These are phyloP conservation scores for Rhodotorula sp. DNA, from an alignment of 1,284 basidiomycete genomes.

Conservation along the genomic window DNA sequence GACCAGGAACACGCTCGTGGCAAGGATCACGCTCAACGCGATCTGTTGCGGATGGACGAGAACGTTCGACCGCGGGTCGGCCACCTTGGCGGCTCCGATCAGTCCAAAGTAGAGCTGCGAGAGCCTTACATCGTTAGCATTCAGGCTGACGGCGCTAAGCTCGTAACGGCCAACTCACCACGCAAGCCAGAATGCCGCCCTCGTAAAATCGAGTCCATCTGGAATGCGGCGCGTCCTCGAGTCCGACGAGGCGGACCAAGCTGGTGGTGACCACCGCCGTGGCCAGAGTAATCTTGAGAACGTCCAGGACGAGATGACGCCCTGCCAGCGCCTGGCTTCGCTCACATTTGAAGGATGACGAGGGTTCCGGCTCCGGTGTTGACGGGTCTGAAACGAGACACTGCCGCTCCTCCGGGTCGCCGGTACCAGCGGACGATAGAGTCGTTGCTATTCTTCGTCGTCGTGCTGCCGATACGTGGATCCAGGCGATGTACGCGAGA, in stretches of 20 bases:
- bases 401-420: neutral
- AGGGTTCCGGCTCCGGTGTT: no score
- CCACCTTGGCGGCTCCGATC: conserved; percentile 6
- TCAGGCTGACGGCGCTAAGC: neutral
- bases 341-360: neutral
- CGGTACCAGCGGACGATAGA: no score
- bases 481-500: conserved; percentile 7
- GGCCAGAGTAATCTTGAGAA: neutral
- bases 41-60: conserved; percentile 17
- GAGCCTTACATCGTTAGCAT: no score
- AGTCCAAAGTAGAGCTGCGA: conserved; percentile 17
- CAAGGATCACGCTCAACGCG: neutral
- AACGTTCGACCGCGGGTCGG: conserved; percentile 3
- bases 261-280: conserved; percentile 1
- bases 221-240: neutral
- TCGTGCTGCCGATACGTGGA: neutral
- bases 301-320: conserved; percentile 11
- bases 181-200: conserved; percentile 7
- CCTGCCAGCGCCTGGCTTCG: neutral
- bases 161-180: neutral
- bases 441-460: neutral
- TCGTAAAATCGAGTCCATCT: conserved; percentile 18
- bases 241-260: neutral
- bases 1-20: neutral
- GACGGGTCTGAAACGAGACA: neutral